Conservation (phyloP, 345 rosid genomes). For the Eucalyptus paniculata region DNA sequence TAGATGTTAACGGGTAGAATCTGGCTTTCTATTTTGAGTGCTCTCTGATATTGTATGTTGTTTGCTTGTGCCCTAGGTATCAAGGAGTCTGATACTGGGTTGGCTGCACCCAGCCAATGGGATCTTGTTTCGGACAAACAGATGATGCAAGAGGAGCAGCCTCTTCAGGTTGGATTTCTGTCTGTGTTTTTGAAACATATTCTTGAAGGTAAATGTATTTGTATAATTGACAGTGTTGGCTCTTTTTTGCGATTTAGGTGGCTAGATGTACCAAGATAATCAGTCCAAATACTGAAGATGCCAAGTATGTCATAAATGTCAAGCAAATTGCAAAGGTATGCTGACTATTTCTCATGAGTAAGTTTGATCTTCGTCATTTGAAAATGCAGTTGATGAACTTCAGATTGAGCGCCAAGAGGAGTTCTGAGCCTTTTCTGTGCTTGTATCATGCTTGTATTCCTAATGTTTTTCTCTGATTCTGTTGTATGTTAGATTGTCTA, state of each 20-base stretch:
- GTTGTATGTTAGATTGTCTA: not conserved
- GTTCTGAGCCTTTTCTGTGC: not conserved
- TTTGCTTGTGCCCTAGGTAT: slow-evolving; percentile 33
- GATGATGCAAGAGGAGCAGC: slow-evolving; percentile 99
- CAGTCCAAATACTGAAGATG: slow-evolving; percentile 90
- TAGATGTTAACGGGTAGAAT: not conserved
- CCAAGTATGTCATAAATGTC: slow-evolving; percentile 91
- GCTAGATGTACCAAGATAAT: slow-evolving; percentile 98
- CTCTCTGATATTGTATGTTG: not conserved
- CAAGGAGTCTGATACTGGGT: slow-evolving; percentile 95
- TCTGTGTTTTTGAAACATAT: not conserved
- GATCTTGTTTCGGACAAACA: slow-evolving; percentile 98
- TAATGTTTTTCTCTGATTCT: not conserved
- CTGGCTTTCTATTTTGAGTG: not conserved
- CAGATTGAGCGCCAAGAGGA: not conserved
- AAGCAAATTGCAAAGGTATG: slow-evolving; percentile 95
- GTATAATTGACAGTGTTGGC: not conserved
- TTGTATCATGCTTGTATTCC: not conserved
- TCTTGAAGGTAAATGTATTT: not conserved
- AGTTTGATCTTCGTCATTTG: not conserved
- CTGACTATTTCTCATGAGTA: not conserved
- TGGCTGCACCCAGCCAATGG: slow-evolving; percentile 99
- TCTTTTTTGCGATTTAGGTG: slow-evolving; percentile 25
- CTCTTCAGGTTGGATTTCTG: slow-evolving; percentile 41
- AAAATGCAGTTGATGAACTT: not conserved